Conservation (phyloP, 805 yeast species). For the Teunomyces funiuensis region DNA sequence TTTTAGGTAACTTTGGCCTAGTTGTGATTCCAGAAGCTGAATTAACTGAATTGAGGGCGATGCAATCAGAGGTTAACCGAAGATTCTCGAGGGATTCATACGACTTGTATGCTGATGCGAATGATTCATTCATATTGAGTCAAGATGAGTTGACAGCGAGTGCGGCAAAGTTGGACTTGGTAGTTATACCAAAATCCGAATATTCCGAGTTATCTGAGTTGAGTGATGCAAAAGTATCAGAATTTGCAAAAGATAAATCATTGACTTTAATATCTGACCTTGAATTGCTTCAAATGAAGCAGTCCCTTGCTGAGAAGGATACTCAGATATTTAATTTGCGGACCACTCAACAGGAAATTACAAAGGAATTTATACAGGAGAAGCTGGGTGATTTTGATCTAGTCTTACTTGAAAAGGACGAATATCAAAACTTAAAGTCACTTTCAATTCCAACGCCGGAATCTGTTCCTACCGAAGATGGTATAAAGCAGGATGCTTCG, state of each 20-base stretch:
- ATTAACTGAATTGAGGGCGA: constrained; percentile 7
- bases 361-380: constrained; percentile 23
- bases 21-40: constrained; percentile 10
- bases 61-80: not conserved
- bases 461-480: constrained; percentile 13
- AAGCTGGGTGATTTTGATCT: constrained; percentile 33
- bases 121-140: constrained; percentile 28
- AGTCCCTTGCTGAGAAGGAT: constrained; percentile 30
- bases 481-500: constrained; percentile 30
- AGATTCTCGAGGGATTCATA: constrained; percentile 3
- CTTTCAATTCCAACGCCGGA: constrained; percentile 2
- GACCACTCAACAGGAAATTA: constrained; percentile 9
- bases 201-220: constrained; percentile 16
- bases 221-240: constrained; percentile 16
- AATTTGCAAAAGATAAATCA: constrained; percentile 20
- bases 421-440: constrained; percentile 28
- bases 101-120: constrained; percentile 25
- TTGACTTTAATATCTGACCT: constrained; percentile 27
- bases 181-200: constrained; percentile 21
- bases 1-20: constrained; percentile 7
- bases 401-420: constrained; percentile 27
- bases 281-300: constrained; percentile 17
- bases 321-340: constrained; percentile 25
- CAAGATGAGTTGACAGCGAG: constrained; percentile 25
- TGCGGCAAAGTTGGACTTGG: constrained; percentile 27